Evolutionary conservation across 2,329 filamentous ascomycete species (phyloP).

Genomic region (Xylariales sp.): DNA sequence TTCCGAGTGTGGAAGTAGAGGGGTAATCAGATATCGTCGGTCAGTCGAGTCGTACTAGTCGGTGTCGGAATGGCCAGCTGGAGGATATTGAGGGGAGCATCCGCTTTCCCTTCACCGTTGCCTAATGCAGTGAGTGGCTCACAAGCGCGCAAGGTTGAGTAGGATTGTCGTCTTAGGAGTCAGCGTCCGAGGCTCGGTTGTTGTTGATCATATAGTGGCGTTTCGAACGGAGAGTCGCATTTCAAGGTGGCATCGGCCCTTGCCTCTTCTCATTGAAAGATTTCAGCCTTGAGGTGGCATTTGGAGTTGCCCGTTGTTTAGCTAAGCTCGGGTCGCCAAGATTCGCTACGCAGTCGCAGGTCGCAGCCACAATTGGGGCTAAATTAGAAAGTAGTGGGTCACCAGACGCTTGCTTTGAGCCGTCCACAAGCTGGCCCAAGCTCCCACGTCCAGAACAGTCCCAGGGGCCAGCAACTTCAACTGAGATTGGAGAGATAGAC

Average conservation of each 20-base stretch:
- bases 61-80: conserved; percentile 7
- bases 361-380: conserved; percentile 10
- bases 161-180: too few relatives aligned
- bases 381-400: too few relatives aligned
- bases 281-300: conserved; percentile 8
- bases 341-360: too few relatives aligned
- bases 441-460: background rate
- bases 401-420: conserved; percentile 1
- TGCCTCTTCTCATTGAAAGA: conserved; percentile 6
- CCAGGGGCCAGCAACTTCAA: background rate
- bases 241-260: conserved; percentile 7
- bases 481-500: background rate
- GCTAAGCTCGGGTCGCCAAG: too few relatives aligned
- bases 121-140: too few relatives aligned
- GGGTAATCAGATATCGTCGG: conserved; percentile 11
- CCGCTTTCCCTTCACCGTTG: conserved; percentile 9
- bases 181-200: too few relatives aligned
- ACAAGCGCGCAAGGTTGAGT: too few relatives aligned
- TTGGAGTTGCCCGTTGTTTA: background rate
- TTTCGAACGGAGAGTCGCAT: too few relatives aligned
- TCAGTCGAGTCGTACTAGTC: too few relatives aligned
- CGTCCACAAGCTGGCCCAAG: too few relatives aligned
- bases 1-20: conserved; percentile 20
- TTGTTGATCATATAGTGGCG: too few relatives aligned
- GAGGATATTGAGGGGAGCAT: conserved; percentile 15